phyloP scores from a whole-genome alignment of 768 basidiomycete genomes.

The Lentinula sp. region DNA sequence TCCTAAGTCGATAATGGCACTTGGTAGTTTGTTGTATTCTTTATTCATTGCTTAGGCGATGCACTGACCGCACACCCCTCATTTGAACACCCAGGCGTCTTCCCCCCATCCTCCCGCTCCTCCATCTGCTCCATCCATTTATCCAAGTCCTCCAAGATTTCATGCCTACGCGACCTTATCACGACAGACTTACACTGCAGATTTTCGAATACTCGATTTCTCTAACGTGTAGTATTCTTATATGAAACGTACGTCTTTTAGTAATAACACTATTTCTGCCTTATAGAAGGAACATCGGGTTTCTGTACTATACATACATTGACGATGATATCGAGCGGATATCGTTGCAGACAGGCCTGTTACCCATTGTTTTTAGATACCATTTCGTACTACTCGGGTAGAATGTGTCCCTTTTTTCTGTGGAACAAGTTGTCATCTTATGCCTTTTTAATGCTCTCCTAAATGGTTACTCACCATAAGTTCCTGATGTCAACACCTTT shows the following conservation, averaged over 20 bases:
- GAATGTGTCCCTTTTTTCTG: conserved; percentile 1
- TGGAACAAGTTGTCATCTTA: conserved; percentile 3
- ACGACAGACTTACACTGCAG: neutral
- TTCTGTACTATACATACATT: neutral
- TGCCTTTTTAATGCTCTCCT: neutral
- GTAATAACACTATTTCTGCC: neutral
- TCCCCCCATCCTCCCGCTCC: neutral
- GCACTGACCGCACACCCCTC: conserved; percentile 1
- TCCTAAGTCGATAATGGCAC: neutral
- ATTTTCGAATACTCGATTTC: neutral
- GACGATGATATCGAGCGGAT: neutral
- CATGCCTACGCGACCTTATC: neutral
- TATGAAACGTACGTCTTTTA: neutral
- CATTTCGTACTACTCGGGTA: neutral
- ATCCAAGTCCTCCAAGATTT: neutral
- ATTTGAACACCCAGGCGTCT: neutral
- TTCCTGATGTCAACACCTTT: conserved; percentile 19
- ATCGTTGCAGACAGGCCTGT: neutral
- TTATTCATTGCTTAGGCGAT: neutral
- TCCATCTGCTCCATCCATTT: neutral
- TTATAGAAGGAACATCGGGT: conserved; percentile 3
- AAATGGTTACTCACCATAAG: too few relatives aligned
- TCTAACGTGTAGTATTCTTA: neutral
- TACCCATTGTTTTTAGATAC: conserved; percentile 1
- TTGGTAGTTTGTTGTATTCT: neutral